Percentiles rank a stretch among this genome's conserved stretches.
phyloP scores from a whole-genome alignment of 441 rosid genomes.

The Populus tomentosa region DNA sequence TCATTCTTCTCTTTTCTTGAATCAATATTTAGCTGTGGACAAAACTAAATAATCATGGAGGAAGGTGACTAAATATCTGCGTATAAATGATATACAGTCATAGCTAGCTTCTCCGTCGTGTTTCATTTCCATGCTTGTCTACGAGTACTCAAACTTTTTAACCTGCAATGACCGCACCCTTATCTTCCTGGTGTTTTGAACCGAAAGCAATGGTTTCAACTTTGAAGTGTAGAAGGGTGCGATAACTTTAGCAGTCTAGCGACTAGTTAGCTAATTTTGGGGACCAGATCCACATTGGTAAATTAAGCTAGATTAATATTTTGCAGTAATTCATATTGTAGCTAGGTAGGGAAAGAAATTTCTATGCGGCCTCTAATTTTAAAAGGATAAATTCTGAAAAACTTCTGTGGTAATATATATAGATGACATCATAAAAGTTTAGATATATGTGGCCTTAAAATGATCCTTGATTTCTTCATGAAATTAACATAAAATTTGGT shows the following conservation, averaged over 20 bases:
- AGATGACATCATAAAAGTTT: neutral
- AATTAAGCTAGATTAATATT: neutral
- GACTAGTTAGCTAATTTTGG: neutral
- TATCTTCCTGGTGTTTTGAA: constrained; percentile 4
- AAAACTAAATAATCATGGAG: neutral
- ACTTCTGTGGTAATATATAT: no score
- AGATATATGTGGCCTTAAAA: neutral
- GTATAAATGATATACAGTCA: neutral
- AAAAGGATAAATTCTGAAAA: neutral
- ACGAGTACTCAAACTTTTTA: neutral
- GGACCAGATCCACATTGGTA: neutral
- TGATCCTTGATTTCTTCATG: neutral
- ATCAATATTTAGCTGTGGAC: constrained; percentile 2
- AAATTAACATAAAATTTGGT: neutral
- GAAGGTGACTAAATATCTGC: neutral
- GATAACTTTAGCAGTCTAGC: neutral
- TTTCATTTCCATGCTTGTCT: neutral
- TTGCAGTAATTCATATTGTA: neutral
- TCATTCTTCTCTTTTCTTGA: constrained; percentile 22
- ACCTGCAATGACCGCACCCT: constrained; percentile 6
- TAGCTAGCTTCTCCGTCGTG: neutral
- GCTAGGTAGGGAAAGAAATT: no score
- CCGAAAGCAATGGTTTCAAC: neutral
- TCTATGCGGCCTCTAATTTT: neutral
- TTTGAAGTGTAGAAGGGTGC: neutral